Base-by-base conservation (phyloP, 768 basidiomycete species). In the Termitomyces heimii region DNA sequence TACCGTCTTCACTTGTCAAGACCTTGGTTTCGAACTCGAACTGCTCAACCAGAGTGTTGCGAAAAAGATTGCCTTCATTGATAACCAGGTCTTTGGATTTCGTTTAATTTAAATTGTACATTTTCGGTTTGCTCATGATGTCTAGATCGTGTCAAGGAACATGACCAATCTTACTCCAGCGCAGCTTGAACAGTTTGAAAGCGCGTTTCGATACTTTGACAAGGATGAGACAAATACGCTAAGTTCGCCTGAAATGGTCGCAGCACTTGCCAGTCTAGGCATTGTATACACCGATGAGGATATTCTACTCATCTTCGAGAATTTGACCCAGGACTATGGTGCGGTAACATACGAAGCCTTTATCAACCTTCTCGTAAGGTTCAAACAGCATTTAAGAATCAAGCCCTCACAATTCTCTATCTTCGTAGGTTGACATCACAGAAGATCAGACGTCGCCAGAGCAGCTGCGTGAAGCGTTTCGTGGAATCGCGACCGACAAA, bases 161-260 rank as follows among this genome's bases (percentile, higher is more conserved):
- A 87, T 92, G 83, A 90, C 93, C 26, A 97, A 98, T 68, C 73
- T 99, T 60, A 96, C 96, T 0, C 94, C 97, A 0, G 94, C 93
- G 14, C 93, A 94, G 67, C 78, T 98, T 24, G 96, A 98, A 67
- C 94, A 98, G 67, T 96, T 97, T 63, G 96, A 98, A 71, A 85
- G 88, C 68, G 96, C 94, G 1, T 98, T 99, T 85, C 84, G 95
- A 52, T 95, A 98, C 73, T 99, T 99, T 66, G 96, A 98, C 71
- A 85, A 85, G 60, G 94, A 98, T 63, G 89, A 92, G 64, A 85
- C 88, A 39, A 97, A 98, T 67, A 94, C 92, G 0, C 81, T 98
- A 39, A 84, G 81, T 58, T 67, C 87, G 57, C 79, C 91, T 6
- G 94, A 98, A 71, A 89, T 97, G 82, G 82, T 88, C n/a, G 92